Evolutionary conservation across 768 basidiomycete species (phyloP), one percentile per base, ranked within the genome.

Genomic region (Xanthoconium purpureum): DNA sequence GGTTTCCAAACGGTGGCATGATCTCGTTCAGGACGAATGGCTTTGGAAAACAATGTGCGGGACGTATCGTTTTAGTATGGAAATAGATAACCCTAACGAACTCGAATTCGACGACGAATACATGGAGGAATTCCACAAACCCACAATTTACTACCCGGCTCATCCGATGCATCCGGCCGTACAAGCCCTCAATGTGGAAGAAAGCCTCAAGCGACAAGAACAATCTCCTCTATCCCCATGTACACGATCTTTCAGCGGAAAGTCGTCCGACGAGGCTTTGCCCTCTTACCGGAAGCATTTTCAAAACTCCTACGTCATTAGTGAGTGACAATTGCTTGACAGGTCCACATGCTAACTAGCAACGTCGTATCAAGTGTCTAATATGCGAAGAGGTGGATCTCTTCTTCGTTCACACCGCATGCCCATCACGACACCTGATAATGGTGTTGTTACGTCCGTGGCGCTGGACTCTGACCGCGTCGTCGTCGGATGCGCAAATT

Each of bases 401-500:
- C 69, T 93, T 5, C 77, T 95, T 10, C 82, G 83, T 5, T 77
- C 83, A 0, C 89, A 91, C 66, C 79, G 80, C 29, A 75, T 83
- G 40, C 70, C 75, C 14, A 72, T 75, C 48, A 62, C 71, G 35
- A 71, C 71, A 39, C 71, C 71, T 5, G 79, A 80, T 39, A 63
- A 83, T 36, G 86, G 85, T 15, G 87, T 91, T 32, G 89, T 98
- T 29, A 97, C 96, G 0, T 91, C 89, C 5, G 78, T 95, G 20
- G 91, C 94, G 0, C 76, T 98, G 47, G 91, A 96, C 71, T 71
- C 77, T 13, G 82, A 89, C 44, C 91, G 87, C 81, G 84, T 98
- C 65, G 87, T 96, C 44, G 87, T 94, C 18, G 94, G 92, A 1
- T 87, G 97, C 61, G 89, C 91, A 10, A 95, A 89, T 68, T 80